Conservation (phyloP, 108 stramenopile species). For the Nitzschia palea region DNA sequence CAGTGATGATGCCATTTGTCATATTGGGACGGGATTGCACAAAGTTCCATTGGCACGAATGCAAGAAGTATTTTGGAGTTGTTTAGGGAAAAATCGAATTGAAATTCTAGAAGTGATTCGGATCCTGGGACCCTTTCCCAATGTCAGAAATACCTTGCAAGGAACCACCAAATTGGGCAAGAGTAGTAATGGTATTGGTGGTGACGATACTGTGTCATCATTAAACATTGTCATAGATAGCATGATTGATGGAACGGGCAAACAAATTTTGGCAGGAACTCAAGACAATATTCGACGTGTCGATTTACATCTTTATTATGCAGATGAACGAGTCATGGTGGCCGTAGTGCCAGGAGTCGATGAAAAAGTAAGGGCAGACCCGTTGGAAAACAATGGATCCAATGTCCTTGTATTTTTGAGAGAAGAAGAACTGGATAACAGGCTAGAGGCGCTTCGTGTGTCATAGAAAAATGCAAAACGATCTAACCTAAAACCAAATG, state of each 20-base stretch:
- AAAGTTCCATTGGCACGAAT: conserved; percentile 85
- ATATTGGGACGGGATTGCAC: conserved; percentile 84
- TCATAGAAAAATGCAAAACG: conserved; percentile 43
- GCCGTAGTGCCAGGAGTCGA: conserved; percentile 32
- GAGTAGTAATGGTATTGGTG: background rate
- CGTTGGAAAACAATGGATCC: conserved; percentile 47
- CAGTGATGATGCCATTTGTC: conserved; percentile 69
- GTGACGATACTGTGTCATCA: background rate
- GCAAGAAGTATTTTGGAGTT: conserved; percentile 75
- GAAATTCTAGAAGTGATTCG: conserved; percentile 83
- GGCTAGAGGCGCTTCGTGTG: conserved; percentile 67
- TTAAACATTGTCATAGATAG: conserved; percentile 44
- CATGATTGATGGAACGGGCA: conserved; percentile 88
- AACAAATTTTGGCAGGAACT: conserved; percentile 71
- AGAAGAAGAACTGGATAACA: conserved; percentile 72
- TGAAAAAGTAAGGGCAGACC: conserved; percentile 17
- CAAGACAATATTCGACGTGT: conserved; percentile 64
- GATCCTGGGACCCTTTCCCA: conserved; percentile 87
- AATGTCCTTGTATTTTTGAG: conserved; percentile 64
- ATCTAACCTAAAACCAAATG: too few relatives aligned
- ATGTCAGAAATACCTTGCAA: conserved; percentile 73
- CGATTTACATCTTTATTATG: conserved; percentile 63
- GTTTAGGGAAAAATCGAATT: conserved; percentile 47
- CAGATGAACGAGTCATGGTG: conserved; percentile 59
- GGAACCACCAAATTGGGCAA: conserved; percentile 45